Evolutionary conservation across 164 flowering plant species (phyloP), one percentile per base, ranked within the genome.

Genomic region (Liriodendron chinense): DNA sequence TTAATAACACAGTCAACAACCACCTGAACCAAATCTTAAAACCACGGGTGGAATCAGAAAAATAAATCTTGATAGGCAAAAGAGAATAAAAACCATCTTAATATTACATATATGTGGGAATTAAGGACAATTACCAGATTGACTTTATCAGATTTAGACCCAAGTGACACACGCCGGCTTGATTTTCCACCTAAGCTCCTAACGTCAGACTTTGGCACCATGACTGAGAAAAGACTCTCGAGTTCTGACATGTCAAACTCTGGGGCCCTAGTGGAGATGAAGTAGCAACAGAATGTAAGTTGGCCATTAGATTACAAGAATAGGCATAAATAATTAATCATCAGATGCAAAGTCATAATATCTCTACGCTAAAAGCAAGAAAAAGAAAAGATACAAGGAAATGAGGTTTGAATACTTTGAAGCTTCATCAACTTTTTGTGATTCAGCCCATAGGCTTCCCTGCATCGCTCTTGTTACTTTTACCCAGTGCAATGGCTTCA

Each of bases 241-340:
- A 96, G 93, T 84, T 96, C 99, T 69, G 92, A 83, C 84, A 94
- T 86, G 84, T 96, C 99, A 85, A 96, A 84, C 80, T 91, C 97
- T 20, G 99, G 98, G 76, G 98, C 88, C 88, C 99, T 96, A 78
- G 9, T 69, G 83, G 23, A 77, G 56, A 69, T 0, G 65, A 72
- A 65, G 69, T n/a, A 73, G 62, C 48, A 76, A 56, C 12, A 74
- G 56, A 14, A 2, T 61, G n/a, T n/a, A 63, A 21, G 49, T 63
- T 62, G 64, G 28, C 43, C 1, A 20, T 61, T 3, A 50, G 28
- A 62, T 65, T 68, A 26, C 34, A 70, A n/a, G 43, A 43, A 65
- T 34, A 26, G 49, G 7, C 28, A 28, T 67, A 5, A 67, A 67
- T 13, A 12, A 20, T 16, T 2, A 26, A 34, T 16, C 69, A 25